Percentiles rank a stretch among this genome's conserved stretches.
Conservation (phyloP, 345 rosid genomes). For the Cochlearia excelsa region DNA sequence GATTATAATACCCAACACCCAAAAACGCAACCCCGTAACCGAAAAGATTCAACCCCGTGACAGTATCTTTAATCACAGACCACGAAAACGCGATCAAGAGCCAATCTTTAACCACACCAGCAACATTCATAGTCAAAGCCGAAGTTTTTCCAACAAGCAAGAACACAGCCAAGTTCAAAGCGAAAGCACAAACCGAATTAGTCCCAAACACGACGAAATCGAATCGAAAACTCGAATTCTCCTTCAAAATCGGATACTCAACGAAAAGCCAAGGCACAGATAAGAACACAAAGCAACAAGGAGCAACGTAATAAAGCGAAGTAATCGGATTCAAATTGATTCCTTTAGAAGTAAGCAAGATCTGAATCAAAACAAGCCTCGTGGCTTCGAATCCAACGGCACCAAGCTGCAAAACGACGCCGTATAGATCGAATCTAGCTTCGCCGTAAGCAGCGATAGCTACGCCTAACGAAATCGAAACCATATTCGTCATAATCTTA, state of each 20-base stretch:
- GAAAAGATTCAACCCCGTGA: slow-evolving; percentile 72
- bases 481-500: slow-evolving; percentile 79
- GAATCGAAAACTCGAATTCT: slow-evolving; percentile 75
- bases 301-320: slow-evolving; percentile 80
- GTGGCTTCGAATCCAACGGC: slow-evolving; percentile 95
- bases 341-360: slow-evolving; percentile 85
- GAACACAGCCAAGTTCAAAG: slow-evolving; percentile 90
- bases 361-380: slow-evolving; percentile 84
- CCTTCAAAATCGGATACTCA: slow-evolving; percentile 66
- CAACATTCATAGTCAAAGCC: slow-evolving; percentile 96
- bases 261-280: slow-evolving; percentile 88
- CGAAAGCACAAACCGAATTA: slow-evolving; percentile 84
- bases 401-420: slow-evolving; percentile 83
- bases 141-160: slow-evolving; percentile 95
- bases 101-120: slow-evolving; percentile 98
- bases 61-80: slow-evolving; percentile 95
- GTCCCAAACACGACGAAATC: slow-evolving; percentile 88
- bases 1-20: slow-evolving; percentile 92
- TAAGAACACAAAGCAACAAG: slow-evolving; percentile 81
- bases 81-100: slow-evolving; percentile 89
- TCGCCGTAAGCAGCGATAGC: slow-evolving; percentile 90
- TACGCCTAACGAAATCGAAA: slow-evolving; percentile 63
- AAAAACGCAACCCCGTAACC: slow-evolving; percentile 85
- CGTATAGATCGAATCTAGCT: slow-evolving; percentile 85
- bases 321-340: slow-evolving; percentile 82